Base-by-base conservation (phyloP, 345 rosid genomes). In the Citrus hindsii region DNA sequence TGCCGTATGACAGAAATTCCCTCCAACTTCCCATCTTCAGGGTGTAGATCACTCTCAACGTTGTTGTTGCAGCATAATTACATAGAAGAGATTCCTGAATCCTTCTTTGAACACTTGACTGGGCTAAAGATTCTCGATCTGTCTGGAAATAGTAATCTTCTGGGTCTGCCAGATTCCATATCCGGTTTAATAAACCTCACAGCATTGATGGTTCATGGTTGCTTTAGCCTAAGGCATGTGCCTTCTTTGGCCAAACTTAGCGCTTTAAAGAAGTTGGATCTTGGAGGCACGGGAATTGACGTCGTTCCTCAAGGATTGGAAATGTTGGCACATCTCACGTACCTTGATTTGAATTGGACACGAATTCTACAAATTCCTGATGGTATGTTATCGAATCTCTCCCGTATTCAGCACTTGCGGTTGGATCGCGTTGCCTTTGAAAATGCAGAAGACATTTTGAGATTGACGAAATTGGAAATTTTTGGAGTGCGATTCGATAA, bases 101-200 rank as follows among this genome's bases (percentile, higher is more conserved):
- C 51, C 28, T 79, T 79, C 68, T 69, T 81, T 40, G 2, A 55
- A 4, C 38, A 22, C 21, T 9, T 76, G 55, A 22, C 4, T 8
- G 63, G 59, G 46, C 72, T 81, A 38, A 65, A 33, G 74, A 40
- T 82, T 71, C 81, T 84, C 59, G 79, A 84, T 70, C 81, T 84
- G 40, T 84, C 81, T 24, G 0, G 0, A 10, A 16, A 3, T 0
- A 24, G 28, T 1, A 0, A 0, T 0, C 40, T 71, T 21, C 7
- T 6, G 4, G 7, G 2, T 51, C 65, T 81, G 67, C 84, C 82
- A 7, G 25, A 55, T 48, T 77, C 80, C 13, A 27, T 78, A 19
- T 30, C 78, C 10, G 22, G 24, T 3, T 64, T 78, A 19, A 67
- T 21, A 24, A 51, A 55, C 40, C 84, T 81, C 28, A 13, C 37